Evolutionary conservation across 768 basidiomycete species (phyloP).

Genomic region (Hygrocybe punicea): DNA sequence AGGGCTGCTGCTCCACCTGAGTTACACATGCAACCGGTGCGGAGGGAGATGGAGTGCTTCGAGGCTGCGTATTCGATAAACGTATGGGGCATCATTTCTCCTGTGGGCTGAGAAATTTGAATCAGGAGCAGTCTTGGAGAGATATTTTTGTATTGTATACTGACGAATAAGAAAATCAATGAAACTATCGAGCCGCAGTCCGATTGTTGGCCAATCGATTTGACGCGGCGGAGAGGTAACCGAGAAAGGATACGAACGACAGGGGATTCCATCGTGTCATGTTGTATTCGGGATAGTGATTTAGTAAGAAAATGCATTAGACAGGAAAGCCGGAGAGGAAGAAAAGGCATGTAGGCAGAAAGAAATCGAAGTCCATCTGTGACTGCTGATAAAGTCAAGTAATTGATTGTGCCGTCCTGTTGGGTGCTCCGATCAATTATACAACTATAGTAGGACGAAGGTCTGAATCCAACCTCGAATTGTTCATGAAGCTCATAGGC

Average conservation of each 20-base stretch:
- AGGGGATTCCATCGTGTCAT: constrained; percentile 55
- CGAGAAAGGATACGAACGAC: constrained; percentile 69
- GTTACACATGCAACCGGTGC: constrained; percentile 87
- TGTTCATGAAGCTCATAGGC: constrained; percentile 60
- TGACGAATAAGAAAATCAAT: constrained; percentile 59
- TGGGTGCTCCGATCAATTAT: background rate
- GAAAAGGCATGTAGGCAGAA: constrained; percentile 73
- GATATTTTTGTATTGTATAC: constrained; percentile 25
- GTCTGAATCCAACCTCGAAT: constrained; percentile 59
- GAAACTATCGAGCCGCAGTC: constrained; percentile 64
- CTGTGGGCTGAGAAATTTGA: constrained; percentile 47
- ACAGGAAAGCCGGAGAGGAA: constrained; percentile 69
- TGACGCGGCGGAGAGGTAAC: constrained; percentile 50
- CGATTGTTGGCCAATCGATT: constrained; percentile 58
- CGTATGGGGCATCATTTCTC: constrained; percentile 64
- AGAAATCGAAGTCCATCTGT: constrained; percentile 76
- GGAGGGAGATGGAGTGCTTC: constrained; percentile 62
- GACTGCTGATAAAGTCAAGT: constrained; percentile 70
- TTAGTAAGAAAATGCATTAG: constrained; percentile 60
- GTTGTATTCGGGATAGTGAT: constrained; percentile 55
- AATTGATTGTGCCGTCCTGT: constrained; percentile 85
- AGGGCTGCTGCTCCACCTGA: constrained; percentile 77
- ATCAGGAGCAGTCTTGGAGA: constrained; percentile 5
- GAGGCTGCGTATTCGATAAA: constrained; percentile 72
- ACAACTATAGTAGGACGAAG: constrained; percentile 6